Conservation (phyloP, 73 alveolate genomes). For the Paramecium biaurelia region DNA sequence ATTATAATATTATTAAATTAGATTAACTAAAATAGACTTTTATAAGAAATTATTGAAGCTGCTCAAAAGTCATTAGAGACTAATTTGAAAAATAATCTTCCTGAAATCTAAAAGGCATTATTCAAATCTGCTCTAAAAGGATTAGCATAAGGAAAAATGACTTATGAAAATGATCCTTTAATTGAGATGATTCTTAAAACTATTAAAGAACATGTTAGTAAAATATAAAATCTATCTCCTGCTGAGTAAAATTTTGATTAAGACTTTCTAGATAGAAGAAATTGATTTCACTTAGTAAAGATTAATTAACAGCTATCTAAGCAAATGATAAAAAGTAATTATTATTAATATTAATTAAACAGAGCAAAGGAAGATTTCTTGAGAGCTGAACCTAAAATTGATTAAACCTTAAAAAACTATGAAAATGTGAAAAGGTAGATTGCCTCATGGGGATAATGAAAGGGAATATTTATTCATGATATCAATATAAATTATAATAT, state of each 20-base stretch:
- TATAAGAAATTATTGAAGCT: conserved; percentile 52
- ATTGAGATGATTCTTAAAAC: conserved; percentile 45
- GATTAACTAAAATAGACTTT: conserved; percentile 49
- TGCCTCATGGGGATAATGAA: conserved; percentile 47
- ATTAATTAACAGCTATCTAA: neutral
- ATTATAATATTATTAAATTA: neutral
- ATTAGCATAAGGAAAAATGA: conserved; percentile 58
- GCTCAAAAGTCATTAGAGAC: conserved; percentile 52
- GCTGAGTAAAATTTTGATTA: conserved; percentile 30
- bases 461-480: neutral
- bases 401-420: conserved; percentile 26
- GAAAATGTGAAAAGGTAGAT: neutral
- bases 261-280: neutral
- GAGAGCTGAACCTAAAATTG: conserved; percentile 32
- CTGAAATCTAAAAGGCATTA: conserved; percentile 8
- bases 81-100: neutral
- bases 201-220: conserved; percentile 48
- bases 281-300: conserved; percentile 20
- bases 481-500: neutral
- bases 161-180: conserved; percentile 59
- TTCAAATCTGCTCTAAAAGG: conserved; percentile 60
- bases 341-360: neutral
- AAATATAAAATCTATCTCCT: conserved; percentile 52
- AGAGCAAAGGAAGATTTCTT: conserved; percentile 32
- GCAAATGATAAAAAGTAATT: neutral